A percentile compares a stretch with the other conserved stretches of the same genome.
These are phyloP conservation scores for Mucor racemosus DNA, from an alignment of 371 early-diverging fungal genomes.

Conservation along the genomic window DNA sequence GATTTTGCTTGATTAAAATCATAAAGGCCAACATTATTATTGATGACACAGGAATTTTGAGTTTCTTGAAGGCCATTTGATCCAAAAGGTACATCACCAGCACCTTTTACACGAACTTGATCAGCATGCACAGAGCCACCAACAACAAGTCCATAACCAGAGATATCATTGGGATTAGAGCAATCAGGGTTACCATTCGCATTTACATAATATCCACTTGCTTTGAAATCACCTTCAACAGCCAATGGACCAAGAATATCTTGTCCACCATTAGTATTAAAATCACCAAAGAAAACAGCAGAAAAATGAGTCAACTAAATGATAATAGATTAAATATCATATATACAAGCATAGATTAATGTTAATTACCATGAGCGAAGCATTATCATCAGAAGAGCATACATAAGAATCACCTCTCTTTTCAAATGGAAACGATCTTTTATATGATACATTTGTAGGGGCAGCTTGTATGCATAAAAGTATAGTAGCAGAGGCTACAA, in stretches of 20 bases:
- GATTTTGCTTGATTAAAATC: neutral
- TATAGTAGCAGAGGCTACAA: neutral
- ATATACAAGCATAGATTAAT: neutral
- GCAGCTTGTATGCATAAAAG: neutral
- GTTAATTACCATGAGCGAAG: neutral
- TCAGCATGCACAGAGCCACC: slow-evolving; percentile 3
- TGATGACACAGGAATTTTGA: neutral
- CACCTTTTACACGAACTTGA: slow-evolving; percentile 18
- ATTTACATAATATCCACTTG: slow-evolving; percentile 14
- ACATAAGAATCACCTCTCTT: neutral
- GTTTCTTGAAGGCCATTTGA: slow-evolving; percentile 5
- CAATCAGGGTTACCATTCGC: slow-evolving; percentile 3
- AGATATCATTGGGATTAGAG: neutral
- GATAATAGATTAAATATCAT: neutral
- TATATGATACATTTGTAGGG: neutral
- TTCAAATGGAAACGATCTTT: neutral
- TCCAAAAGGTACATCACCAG: slow-evolving; percentile 4
- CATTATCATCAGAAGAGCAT: slow-evolving; percentile 1
- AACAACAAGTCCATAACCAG: slow-evolving; percentile 18
- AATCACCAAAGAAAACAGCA: slow-evolving; percentile 22
- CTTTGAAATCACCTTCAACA: slow-evolving; percentile 17
- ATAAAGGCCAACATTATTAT: neutral
- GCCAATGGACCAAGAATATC: slow-evolving; percentile 22
- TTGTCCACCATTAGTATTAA: slow-evolving; percentile 11
- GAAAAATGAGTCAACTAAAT: slow-evolving; percentile 9